A percentile compares a stretch with the other conserved stretches of the same genome.
Evolutionary conservation across 768 basidiomycete genomes (phyloP).

Genomic region (Mycena capillaripes): DNA sequence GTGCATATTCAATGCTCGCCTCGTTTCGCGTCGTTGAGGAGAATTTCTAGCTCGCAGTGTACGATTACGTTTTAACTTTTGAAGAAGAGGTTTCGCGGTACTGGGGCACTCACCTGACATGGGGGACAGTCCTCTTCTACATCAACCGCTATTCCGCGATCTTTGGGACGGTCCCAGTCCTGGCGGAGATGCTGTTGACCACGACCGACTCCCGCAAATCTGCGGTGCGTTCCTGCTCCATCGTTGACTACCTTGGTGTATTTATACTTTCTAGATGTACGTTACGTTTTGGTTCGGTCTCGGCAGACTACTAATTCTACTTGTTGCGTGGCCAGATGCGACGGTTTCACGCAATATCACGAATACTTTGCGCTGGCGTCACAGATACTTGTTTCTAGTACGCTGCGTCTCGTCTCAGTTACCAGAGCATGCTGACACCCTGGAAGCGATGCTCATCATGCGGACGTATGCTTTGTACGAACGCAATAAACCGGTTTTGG

Average conservation of each 20-base stretch:
- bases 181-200: slow-evolving; percentile 17
- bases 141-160: slow-evolving; percentile 42
- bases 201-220: slow-evolving; percentile 18
- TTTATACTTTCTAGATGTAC: background rate
- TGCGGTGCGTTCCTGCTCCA: background rate
- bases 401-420: background rate
- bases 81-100: slow-evolving; percentile 45
- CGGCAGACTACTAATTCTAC: background rate
- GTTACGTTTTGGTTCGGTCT: background rate
- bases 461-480: slow-evolving; percentile 34
- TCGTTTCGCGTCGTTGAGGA: background rate
- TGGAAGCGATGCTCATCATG: slow-evolving; percentile 30
- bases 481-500: slow-evolving; percentile 24
- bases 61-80: slow-evolving; percentile 52
- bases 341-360: slow-evolving; percentile 10
- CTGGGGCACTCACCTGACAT: slow-evolving; percentile 44
- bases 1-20: background rate
- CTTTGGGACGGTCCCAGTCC: slow-evolving; percentile 36
- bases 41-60: too few species aligned
- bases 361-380: slow-evolving; percentile 21
- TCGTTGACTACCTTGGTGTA: background rate
- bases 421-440: background rate
- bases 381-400: slow-evolving; percentile 25
- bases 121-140: slow-evolving; percentile 37
- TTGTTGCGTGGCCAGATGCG: slow-evolving; percentile 4